phyloP scores from a whole-genome alignment of 2,329 filamentous ascomycete genomes.

The Aspergillus sp. region DNA sequence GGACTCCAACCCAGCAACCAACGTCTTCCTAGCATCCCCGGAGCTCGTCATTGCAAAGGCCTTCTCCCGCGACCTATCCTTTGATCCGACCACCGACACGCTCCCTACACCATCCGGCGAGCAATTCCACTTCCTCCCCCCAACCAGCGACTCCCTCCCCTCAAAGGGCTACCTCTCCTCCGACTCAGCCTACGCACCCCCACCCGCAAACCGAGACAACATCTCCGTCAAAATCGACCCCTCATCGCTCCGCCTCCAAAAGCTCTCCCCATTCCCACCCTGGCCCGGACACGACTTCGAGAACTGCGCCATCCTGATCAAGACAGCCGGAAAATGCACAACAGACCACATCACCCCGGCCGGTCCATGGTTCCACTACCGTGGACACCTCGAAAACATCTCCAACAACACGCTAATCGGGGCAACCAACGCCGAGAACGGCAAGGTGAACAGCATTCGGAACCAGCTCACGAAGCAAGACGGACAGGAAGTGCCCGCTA shows the following conservation, averaged over 20 bases:
- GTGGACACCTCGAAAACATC: slow-evolving; percentile 2
- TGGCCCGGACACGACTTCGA: neutral
- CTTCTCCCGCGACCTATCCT: neutral
- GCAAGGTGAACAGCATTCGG: neutral
- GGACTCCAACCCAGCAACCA: neutral
- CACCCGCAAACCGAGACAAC: neutral
- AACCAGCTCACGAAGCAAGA: slow-evolving; percentile 1
- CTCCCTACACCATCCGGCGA: neutral
- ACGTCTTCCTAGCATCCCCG: neutral
- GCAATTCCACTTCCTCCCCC: neutral
- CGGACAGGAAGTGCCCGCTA: neutral
- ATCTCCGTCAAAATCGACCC: neutral
- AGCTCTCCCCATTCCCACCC: neutral
- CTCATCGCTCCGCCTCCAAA: neutral
- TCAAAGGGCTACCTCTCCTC: neutral
- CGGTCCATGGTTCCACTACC: slow-evolving; percentile 1
- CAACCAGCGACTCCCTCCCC: neutral
- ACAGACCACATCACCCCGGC: neutral
- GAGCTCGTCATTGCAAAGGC: neutral
- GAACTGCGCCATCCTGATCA: neutral
- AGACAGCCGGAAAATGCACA: slow-evolving; percentile 1
- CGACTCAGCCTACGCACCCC: neutral
- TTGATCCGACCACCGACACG: neutral
- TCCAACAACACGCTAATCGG: slow-evolving; percentile 1
- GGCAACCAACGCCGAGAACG: neutral